Percentiles rank a stretch among this genome's conserved stretches.
phyloP scores from a whole-genome alignment of 2,329 filamentous ascomycete species.

The Xylariaceae sp. region DNA sequence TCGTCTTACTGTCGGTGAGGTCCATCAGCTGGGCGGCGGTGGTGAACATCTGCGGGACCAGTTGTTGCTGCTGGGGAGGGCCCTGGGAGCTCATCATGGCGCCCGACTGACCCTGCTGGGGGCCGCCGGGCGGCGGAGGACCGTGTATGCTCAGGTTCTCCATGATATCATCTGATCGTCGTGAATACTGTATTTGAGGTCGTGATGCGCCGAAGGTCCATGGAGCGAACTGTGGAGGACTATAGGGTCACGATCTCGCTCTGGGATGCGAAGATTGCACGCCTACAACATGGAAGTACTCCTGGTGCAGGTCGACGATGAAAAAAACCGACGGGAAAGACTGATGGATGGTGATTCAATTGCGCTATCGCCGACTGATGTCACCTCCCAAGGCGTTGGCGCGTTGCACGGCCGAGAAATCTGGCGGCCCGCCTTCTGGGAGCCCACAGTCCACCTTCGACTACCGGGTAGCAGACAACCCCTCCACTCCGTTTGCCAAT shows the following conservation, averaged over 20 bases:
- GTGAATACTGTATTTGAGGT: constrained; percentile 4
- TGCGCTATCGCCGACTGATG: too few species aligned
- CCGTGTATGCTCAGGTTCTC: constrained; percentile 52
- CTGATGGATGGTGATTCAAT: too few species aligned
- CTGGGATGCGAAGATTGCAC: neutral
- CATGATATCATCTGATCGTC: constrained; percentile 40
- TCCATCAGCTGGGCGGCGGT: constrained; percentile 94
- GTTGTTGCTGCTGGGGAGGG: constrained; percentile 53
- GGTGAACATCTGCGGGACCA: constrained; percentile 96
- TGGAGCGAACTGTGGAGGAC: constrained; percentile 13
- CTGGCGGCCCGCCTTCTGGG: too few species aligned
- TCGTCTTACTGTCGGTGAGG: constrained; percentile 84
- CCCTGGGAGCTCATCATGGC: constrained; percentile 9
- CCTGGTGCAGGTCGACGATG: too few species aligned
- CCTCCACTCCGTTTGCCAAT: too few species aligned
- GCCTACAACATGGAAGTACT: constrained; percentile 7
- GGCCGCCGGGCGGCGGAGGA: constrained; percentile 39
- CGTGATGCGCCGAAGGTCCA: constrained; percentile 19
- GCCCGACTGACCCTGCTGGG: constrained; percentile 23
- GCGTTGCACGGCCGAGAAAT: too few species aligned
- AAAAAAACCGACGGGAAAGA: too few species aligned
- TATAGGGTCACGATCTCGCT: neutral
- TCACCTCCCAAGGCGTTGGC: too few species aligned
- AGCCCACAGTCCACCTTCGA: too few species aligned
- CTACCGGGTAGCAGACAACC: too few species aligned